Evolutionary conservation across 1,284 basidiomycete genomes (phyloP).

Genomic region (Pascua guehoae): DNA sequence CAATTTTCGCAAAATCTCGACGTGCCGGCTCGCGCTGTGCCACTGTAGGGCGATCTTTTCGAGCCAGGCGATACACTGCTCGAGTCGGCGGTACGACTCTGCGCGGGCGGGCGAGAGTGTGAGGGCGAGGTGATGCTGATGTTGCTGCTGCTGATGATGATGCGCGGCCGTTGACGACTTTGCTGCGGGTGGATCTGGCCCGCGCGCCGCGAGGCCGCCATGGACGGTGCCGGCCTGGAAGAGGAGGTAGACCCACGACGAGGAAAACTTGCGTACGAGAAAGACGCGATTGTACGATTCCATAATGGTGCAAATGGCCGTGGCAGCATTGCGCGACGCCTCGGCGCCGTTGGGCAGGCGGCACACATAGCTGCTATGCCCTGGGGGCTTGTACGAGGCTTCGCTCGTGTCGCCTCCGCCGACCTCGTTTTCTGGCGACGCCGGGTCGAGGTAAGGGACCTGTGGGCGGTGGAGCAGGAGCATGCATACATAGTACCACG

Average conservation of each 20-base stretch:
- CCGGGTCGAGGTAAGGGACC: constrained; percentile 15
- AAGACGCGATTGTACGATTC: constrained; percentile 15
- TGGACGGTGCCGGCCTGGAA: constrained; percentile 20
- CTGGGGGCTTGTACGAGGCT: background rate
- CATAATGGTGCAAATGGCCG: constrained; percentile 16
- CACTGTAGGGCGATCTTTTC: constrained; percentile 17
- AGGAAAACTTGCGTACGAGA: constrained; percentile 15
- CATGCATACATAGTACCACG: constrained; percentile 18
- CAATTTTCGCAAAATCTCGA: constrained; percentile 19
- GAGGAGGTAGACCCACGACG: constrained; percentile 18
- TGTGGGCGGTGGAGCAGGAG: constrained; percentile 19
- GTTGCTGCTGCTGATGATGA: too few relatives aligned
- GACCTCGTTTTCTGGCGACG: constrained; percentile 1
- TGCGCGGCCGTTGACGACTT: background rate
- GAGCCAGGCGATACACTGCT: constrained; percentile 20
- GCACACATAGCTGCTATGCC: background rate
- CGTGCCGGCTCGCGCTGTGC: constrained; percentile 16
- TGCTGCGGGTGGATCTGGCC: background rate
- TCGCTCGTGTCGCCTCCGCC: constrained; percentile 1
- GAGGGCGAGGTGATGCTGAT: background rate
- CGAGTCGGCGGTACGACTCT: constrained; percentile 10
- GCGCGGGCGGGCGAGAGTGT: constrained; percentile 1
- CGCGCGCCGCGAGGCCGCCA: constrained; percentile 13
- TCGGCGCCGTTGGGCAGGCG: constrained; percentile 12
- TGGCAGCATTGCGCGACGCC: constrained; percentile 8